A percentile compares a stretch with the other conserved stretches of the same genome.
phyloP scores from a whole-genome alignment of 495 filamentous ascomycete species.

The Pyrenula aspistea region DNA sequence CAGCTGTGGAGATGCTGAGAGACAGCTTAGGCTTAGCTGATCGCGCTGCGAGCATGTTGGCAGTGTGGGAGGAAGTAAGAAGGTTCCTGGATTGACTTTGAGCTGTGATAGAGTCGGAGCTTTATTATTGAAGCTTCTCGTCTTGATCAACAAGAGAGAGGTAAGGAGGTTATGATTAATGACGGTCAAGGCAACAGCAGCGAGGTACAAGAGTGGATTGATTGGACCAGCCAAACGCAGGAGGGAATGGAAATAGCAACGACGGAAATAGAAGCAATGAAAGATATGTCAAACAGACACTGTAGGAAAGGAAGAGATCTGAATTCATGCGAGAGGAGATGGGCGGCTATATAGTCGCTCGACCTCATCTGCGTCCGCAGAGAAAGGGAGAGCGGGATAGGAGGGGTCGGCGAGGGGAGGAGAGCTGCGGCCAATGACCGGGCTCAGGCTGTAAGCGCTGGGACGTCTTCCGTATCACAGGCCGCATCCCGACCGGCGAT shows the following conservation, averaged over 20 bases:
- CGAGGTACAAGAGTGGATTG: conserved; percentile 5
- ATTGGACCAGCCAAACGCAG: conserved; percentile 33
- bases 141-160: conserved; percentile 8
- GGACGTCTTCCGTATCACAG: not conserved
- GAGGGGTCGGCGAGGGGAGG: not conserved
- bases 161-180: conserved; percentile 16
- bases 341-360: conserved; percentile 29
- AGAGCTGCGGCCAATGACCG: not conserved
- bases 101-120: conserved; percentile 12
- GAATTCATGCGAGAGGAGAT: conserved; percentile 4
- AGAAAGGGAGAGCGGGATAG: no score
- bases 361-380: not conserved
- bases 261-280: conserved; percentile 22
- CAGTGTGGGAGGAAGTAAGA: conserved; percentile 1
- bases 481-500: not conserved
- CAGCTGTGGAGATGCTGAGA: conserved; percentile 29
- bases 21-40: conserved; percentile 33
- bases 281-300: conserved; percentile 25
- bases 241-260: conserved; percentile 22
- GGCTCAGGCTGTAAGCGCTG: not conserved
- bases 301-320: conserved; percentile 13
- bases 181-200: conserved; percentile 20
- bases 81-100: conserved; percentile 3
- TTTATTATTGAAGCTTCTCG: conserved; percentile 25
- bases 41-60: conserved; percentile 27